Base-by-base conservation (phyloP, 2,329 filamentous ascomycete genomes). In the Cladosporium oxysporum region DNA sequence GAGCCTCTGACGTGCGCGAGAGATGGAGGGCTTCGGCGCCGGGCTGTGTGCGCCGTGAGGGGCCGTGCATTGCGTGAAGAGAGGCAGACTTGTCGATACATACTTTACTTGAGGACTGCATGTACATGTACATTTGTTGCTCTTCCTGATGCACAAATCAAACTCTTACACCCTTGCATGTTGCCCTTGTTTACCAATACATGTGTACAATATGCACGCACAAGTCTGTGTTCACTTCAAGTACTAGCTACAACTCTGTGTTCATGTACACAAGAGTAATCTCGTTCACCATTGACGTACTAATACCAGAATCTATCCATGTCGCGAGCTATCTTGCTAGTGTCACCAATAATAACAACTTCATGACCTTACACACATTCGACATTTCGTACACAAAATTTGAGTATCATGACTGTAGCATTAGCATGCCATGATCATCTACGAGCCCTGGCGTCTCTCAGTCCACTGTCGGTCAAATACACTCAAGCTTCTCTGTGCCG, bases 401-500 rank as follows among this genome's bases (percentile, higher is more conserved):
- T 41, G 16, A n/a, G 37, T 6, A 28, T 18, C 49, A 26, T 14
- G 33, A 35, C 11, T 12, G 11, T 35, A 35, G 33, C 44, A 28
- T 28, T 12, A 26, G 14, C 6, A 52, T 16, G n/a, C 18, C 6
- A n/a, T 41, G 18, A 21, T 8, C 10, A 60, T 52, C 28, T 50
- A 52, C 5, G 18, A 50, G 11, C 18, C 33, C 23, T 57, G 60
- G 70, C 58, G 61, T 18, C 68, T 68, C 58, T 67, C 65, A 33
- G 76, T 77, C 77, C 76, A 78, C n/a, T 69, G 65, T 31, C 75
- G 70, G 69, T 79, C 77, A 62, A 79, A 76, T 2, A 79, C 76
- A 57, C 70, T 71, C 65, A 79, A 66, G 65, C 74, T 77, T 35
- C 78, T 71, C 67, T 79, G 78, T 47, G 77, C 78, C 50, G 78